A percentile compares a stretch with the other conserved stretches of the same genome.
Conservation (phyloP, 306 rosid species). For the Acmispon strigosus region DNA sequence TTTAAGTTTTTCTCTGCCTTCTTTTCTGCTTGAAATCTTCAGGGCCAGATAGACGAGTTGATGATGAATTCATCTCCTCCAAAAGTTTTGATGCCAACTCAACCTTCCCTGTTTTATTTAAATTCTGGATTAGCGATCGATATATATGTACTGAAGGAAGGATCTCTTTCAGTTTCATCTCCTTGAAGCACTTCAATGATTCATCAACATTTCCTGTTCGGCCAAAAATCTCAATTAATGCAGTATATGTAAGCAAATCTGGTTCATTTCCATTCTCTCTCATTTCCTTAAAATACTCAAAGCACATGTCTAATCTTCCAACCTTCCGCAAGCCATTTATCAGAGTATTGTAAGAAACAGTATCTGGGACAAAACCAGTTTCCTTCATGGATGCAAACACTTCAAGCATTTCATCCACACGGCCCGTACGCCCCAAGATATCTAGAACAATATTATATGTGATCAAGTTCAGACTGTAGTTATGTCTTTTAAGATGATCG, state of each 20-base stretch:
- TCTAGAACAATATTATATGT: constrained; percentile 67
- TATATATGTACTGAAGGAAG: constrained; percentile 55
- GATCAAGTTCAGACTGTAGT: constrained; percentile 42
- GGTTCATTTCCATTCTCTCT: constrained; percentile 45
- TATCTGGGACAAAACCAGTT: constrained; percentile 47
- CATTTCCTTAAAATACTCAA: constrained; percentile 61
- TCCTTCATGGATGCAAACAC: constrained; percentile 53
- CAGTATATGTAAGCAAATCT: constrained; percentile 72
- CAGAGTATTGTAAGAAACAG: constrained; percentile 64
- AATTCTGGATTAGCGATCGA: constrained; percentile 41
- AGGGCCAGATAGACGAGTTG: constrained; percentile 44
- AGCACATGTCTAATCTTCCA: constrained; percentile 58
- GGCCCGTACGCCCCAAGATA: constrained; percentile 60
- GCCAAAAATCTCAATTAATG: constrained; percentile 58
- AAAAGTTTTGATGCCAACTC: constrained; percentile 46
- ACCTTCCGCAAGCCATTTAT: constrained; percentile 60
- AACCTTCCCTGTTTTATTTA: constrained; percentile 56
- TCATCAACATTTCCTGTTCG: constrained; percentile 64
- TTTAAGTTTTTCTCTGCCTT: constrained; percentile 14
- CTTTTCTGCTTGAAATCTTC: constrained; percentile 42
- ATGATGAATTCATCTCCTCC: constrained; percentile 59
- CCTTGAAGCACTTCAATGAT: constrained; percentile 46
- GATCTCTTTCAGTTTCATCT: constrained; percentile 60
- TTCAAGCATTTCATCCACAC: constrained; percentile 44
- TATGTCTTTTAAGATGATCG: constrained; percentile 37